Base-by-base conservation (phyloP, 768 basidiomycete genomes). In the Naematelia aurantialba region DNA sequence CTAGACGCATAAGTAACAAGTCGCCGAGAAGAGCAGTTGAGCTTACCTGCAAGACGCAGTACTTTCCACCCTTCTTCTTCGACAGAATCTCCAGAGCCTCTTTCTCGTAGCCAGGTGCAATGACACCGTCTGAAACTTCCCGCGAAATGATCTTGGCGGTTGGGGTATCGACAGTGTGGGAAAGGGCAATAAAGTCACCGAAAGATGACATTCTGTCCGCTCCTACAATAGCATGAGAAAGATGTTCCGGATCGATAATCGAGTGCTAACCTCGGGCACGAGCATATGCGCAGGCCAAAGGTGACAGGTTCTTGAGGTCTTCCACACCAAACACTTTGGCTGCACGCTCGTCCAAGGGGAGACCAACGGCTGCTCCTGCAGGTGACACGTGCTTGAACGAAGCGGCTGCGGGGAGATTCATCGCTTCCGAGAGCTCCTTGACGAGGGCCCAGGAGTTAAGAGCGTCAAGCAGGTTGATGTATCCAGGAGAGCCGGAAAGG, bases 311-410 rank as follows among this genome's bases (percentile, higher is more conserved):
- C 72, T 90, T 89, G 59, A 97, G 81, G 69, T 97, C 96, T 34
- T 97, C 92, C 0, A 96, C 93, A 1, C 91, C 94, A 64, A 97
- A 98, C 0, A 98, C 93, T 68, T 88, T 86, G 72, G 92, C 90
- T 79, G 97, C 93, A 0, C 81, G 83, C 26, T 89, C 87, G 66
- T 85, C 82, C 45, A 99, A 82, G 8, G 71, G 71, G 56, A 96
- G 76, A 22, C 92, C 94, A 12, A 97, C 89, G 25, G 93, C 96
- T 4, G 89, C 92, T 52, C 96, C 96, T 1, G 96, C 96, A 11
- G 96, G 96, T 17, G 94, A 98, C 60, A 99, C 96, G 73, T 99
- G 96, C 80, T 99, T 99, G 86, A 98, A 99, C 0, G 93, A 97
- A 0, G 96, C 94, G 12, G 96, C 94, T 13, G 96, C 96, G 17